These are phyloP conservation scores for Thielaviopsis populi DNA, from an alignment of 2,329 filamentous ascomycete species.

Conservation along the genomic window DNA sequence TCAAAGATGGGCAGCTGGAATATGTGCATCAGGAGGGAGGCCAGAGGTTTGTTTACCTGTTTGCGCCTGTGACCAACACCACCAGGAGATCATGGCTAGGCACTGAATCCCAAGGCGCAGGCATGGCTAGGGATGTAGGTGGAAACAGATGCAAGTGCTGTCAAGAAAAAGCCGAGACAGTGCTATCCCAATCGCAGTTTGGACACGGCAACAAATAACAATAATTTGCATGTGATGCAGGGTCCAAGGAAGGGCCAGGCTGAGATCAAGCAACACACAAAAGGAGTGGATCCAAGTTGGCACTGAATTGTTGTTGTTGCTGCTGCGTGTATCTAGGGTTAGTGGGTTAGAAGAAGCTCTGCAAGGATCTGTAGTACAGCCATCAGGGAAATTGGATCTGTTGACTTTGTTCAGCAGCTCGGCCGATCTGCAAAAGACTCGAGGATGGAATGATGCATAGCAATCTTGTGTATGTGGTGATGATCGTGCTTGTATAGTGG, in stretches of 20 bases:
- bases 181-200: not conserved
- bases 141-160: not conserved
- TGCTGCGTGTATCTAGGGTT: not conserved
- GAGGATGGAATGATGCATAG: too few species aligned
- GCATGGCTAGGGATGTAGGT: not conserved
- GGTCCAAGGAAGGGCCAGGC: not conserved
- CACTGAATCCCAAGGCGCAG: conserved; percentile 13
- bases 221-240: not conserved
- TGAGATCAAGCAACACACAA: not conserved
- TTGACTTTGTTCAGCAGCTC: too few species aligned
- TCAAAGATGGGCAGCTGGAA: not conserved
- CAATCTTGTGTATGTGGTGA: too few species aligned
- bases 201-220: not conserved
- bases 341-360: not conserved
- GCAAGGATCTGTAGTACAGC: not conserved
- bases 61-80: conserved; percentile 15
- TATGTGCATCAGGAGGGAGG: not conserved
- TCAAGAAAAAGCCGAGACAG: not conserved
- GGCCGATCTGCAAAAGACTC: too few species aligned
- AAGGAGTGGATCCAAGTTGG: not conserved
- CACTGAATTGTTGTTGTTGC: not conserved
- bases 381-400: not conserved
- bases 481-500: too few species aligned
- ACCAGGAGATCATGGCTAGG: conserved; percentile 11
- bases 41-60: conserved; percentile 5